Percentiles rank a stretch among this genome's conserved stretches.
Evolutionary conservation across 768 basidiomycete species (phyloP).

Genomic region (Leccinellum luteum): DNA sequence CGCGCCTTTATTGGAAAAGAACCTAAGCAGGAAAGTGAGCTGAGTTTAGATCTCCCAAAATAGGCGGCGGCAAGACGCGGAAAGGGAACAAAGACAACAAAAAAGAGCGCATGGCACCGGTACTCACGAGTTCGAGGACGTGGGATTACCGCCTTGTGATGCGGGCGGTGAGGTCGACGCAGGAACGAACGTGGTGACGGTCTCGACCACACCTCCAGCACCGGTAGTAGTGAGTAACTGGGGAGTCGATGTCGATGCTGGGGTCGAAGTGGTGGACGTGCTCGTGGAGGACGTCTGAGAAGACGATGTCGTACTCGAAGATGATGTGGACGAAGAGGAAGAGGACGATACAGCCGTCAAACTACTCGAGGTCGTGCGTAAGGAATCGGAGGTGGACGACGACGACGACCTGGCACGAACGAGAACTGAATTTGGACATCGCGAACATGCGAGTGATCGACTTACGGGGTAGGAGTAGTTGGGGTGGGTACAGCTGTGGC

Average conservation of each 20-base stretch:
- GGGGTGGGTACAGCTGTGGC: background rate
- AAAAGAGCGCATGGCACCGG: background rate
- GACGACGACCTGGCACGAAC: background rate
- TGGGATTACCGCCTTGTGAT: background rate
- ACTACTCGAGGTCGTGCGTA: constrained; percentile 4
- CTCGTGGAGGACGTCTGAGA: constrained; percentile 1
- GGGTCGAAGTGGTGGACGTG: background rate
- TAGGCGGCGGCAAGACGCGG: background rate
- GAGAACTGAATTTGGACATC: background rate
- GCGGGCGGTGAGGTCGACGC: background rate
- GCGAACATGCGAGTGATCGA: background rate
- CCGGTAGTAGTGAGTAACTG: constrained; percentile 5
- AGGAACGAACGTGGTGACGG: constrained; percentile 7
- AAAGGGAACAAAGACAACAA: background rate
- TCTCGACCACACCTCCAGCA: constrained; percentile 1
- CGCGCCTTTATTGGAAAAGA: constrained; percentile 70
- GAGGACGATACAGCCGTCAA: background rate
- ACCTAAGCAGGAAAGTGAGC: constrained; percentile 37
- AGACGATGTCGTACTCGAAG: background rate
- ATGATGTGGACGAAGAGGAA: background rate
- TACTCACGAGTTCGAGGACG: constrained; percentile 28
- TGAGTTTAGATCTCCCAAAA: constrained; percentile 4
- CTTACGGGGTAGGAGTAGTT: constrained; percentile 3
- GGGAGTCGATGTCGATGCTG: background rate
- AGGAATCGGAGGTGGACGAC: background rate